phyloP scores from a whole-genome alignment of 1,284 basidiomycete species.

The Omphalotus olearius region DNA sequence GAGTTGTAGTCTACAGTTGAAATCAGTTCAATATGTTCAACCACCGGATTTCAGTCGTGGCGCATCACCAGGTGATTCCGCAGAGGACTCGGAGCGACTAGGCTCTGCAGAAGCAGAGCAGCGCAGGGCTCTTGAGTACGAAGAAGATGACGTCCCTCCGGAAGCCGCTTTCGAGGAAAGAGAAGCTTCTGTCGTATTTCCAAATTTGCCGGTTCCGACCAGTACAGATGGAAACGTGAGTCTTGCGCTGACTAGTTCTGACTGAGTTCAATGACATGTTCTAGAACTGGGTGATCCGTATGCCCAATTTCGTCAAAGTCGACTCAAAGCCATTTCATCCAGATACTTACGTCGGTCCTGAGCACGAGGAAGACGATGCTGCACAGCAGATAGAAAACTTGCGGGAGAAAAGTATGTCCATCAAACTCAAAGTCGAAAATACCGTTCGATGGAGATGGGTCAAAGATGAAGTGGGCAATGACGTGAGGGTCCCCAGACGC shows the following conservation, averaged over 20 bases:
- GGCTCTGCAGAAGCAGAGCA: conserved; percentile 66
- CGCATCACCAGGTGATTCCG: conserved; percentile 12
- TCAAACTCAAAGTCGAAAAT: conserved; percentile 86
- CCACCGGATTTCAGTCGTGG: neutral
- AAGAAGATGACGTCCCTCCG: conserved; percentile 67
- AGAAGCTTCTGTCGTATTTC: conserved; percentile 71
- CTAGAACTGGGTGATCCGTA: conserved; percentile 78
- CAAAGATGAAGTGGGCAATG: conserved; percentile 63
- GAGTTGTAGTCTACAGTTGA: conserved; percentile 14
- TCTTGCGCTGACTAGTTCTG: conserved; percentile 10
- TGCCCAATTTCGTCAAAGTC: conserved; percentile 82
- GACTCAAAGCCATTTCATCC: conserved; percentile 81
- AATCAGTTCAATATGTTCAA: neutral
- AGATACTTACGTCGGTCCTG: conserved; percentile 76
- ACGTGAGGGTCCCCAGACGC: conserved; percentile 43
- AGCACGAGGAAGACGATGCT: conserved; percentile 68
- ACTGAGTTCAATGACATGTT: neutral
- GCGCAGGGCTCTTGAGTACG: conserved; percentile 73
- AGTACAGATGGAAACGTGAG: conserved; percentile 70
- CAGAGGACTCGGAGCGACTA: conserved; percentile 38
- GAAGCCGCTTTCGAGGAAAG: conserved; percentile 52
- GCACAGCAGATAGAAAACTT: conserved; percentile 47
- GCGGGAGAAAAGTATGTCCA: conserved; percentile 71
- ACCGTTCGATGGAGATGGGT: conserved; percentile 89
- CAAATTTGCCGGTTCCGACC: conserved; percentile 72